Evolutionary conservation across 1,284 basidiomycete species (phyloP).

Genomic region (Puccinia triticina): DNA sequence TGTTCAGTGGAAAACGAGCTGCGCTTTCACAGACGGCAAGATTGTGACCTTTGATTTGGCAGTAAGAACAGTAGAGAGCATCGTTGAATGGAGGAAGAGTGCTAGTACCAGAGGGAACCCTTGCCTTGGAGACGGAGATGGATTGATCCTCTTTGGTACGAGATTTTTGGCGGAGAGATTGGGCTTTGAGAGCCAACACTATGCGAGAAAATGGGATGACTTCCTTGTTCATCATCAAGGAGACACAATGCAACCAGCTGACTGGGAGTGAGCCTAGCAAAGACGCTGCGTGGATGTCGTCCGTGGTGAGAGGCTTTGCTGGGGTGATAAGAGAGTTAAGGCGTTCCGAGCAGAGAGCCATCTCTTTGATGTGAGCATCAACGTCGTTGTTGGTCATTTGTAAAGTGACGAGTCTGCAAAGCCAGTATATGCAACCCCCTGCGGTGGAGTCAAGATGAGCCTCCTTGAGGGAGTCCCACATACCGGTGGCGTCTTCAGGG

Average conservation of each 20-base stretch:
- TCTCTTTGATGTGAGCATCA: no score
- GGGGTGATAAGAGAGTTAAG: no score
- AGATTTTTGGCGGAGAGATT: neutral
- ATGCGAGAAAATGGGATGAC: neutral
- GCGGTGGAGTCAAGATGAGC: slow-evolving; percentile 1
- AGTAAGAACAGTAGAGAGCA: neutral
- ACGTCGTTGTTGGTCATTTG: no score
- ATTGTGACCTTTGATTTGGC: neutral
- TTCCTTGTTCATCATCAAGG: neutral
- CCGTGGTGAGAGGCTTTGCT: no score
- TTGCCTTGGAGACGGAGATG: neutral
- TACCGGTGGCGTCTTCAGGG: no score
- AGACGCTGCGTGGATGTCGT: no score
- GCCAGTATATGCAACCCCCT: no score
- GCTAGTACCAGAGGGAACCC: neutral
- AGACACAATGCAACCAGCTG: neutral
- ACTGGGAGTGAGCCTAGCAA: neutral
- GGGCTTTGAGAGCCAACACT: no score
- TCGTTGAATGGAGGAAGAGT: no score
- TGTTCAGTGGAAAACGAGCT: neutral
- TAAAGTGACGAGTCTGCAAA: no score
- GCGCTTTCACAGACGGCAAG: neutral
- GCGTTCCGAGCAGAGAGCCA: no score
- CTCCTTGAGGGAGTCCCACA: neutral
- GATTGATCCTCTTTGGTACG: neutral